A percentile compares a stretch with the other conserved stretches of the same genome.
Evolutionary conservation across 2,329 filamentous ascomycete species (phyloP).

Genomic region (Fusarium goolgardi): DNA sequence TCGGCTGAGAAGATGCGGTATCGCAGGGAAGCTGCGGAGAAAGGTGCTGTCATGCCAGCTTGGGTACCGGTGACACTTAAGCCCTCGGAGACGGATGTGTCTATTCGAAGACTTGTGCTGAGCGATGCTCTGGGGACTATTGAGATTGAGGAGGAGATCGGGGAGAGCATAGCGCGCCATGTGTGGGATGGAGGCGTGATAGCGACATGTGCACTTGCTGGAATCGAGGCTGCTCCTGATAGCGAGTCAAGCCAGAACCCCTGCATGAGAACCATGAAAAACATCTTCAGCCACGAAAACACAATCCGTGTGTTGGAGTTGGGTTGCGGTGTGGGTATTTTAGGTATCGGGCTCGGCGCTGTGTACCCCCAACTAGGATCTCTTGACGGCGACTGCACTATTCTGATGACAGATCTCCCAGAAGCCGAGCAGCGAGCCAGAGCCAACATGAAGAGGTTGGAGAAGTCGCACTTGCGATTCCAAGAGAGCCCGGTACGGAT

Average conservation of each 20-base stretch:
- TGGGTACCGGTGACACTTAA: slow-evolving; percentile 53
- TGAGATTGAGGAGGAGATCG: slow-evolving; percentile 66
- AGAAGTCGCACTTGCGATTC: slow-evolving; percentile 26
- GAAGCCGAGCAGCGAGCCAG: slow-evolving; percentile 63
- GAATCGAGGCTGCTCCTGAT: slow-evolving; percentile 45
- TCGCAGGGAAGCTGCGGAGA: slow-evolving; percentile 31
- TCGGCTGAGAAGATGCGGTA: slow-evolving; percentile 34
- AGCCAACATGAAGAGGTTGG: slow-evolving; percentile 58
- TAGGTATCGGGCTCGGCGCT: slow-evolving; percentile 62
- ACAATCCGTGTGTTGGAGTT: slow-evolving; percentile 63
- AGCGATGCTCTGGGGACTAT: slow-evolving; percentile 48
- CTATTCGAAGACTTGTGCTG: slow-evolving; percentile 48
- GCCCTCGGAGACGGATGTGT: slow-evolving; percentile 41
- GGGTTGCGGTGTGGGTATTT: slow-evolving; percentile 67
- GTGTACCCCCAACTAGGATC: slow-evolving; percentile 46
- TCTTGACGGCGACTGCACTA: slow-evolving; percentile 44
- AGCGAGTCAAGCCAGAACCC: slow-evolving; percentile 43
- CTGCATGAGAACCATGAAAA: slow-evolving; percentile 50
- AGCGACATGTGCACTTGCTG: slow-evolving; percentile 52
- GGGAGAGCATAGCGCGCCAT: slow-evolving; percentile 69
- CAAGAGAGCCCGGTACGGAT: slow-evolving; percentile 46
- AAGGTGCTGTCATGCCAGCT: slow-evolving; percentile 59
- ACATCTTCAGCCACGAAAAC: slow-evolving; percentile 44
- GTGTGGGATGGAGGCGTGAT: slow-evolving; percentile 69
- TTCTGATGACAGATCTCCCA: slow-evolving; percentile 67